A percentile compares a stretch with the other conserved stretches of the same genome.
Evolutionary conservation across 768 basidiomycete species (phyloP).

Genomic region (Leccinum pellstonianum): DNA sequence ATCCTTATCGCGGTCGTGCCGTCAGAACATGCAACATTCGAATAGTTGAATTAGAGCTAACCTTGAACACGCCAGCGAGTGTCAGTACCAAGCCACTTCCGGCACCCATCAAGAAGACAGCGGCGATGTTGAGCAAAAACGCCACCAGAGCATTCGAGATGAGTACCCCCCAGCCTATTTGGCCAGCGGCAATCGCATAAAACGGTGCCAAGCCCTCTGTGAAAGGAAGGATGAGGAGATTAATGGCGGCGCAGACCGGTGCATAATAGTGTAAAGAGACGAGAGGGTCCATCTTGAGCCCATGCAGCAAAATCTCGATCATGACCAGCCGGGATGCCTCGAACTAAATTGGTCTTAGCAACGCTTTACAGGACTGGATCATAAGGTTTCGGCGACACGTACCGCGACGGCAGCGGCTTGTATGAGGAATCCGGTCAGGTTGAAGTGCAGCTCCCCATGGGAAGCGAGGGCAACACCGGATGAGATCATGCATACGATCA

Average conservation of each 20-base stretch:
- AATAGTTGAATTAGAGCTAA: constrained; percentile 28
- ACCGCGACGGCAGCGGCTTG: constrained; percentile 87
- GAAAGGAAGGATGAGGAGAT: constrained; percentile 82
- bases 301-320: constrained; percentile 93
- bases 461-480: constrained; percentile 87
- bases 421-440: constrained; percentile 81
- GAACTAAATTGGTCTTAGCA: constrained; percentile 49
- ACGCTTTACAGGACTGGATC: not conserved
- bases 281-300: constrained; percentile 96
- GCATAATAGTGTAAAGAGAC: constrained; percentile 96
- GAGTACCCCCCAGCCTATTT: constrained; percentile 68
- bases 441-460: constrained; percentile 84
- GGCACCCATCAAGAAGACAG: constrained; percentile 89
- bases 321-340: constrained; percentile 94
- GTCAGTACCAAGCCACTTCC: constrained; percentile 89
- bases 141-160: constrained; percentile 84
- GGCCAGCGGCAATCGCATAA: constrained; percentile 51
- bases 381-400: constrained; percentile 2
- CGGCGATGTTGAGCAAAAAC: constrained; percentile 88
- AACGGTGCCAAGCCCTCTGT: constrained; percentile 91
- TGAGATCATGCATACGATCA: constrained; percentile 91
- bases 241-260: constrained; percentile 90
- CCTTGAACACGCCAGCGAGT: constrained; percentile 92
- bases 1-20: constrained; percentile 50
- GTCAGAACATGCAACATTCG: constrained; percentile 1